Conservation (phyloP, 1,139 yeast species). For the Sugiyamaella castrensis region DNA sequence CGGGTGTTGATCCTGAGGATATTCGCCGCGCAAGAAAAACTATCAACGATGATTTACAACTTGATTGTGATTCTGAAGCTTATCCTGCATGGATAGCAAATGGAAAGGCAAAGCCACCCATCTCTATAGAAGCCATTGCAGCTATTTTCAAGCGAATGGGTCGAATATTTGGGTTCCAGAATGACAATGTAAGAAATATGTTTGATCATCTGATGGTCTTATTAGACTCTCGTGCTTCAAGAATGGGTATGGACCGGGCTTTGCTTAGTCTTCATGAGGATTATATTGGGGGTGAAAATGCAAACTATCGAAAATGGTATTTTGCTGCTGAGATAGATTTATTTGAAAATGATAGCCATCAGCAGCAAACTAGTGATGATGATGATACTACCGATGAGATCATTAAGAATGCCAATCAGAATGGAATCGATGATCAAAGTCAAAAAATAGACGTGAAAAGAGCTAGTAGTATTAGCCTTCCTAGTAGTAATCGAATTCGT, state of each 20-base stretch:
- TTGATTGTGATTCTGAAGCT: not conserved
- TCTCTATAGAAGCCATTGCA: conserved; percentile 52
- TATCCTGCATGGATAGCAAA: conserved; percentile 9
- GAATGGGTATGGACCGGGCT: conserved; percentile 71
- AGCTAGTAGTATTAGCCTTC: too few relatives aligned
- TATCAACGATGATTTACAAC: not conserved
- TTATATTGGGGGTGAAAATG: conserved; percentile 66
- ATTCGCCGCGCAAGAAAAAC: conserved; percentile 1
- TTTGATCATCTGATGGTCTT: conserved; percentile 74
- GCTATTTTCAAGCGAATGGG: conserved; percentile 61
- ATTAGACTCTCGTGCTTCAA: conserved; percentile 70
- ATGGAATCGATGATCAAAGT: conserved; percentile 24
- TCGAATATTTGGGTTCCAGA: conserved; percentile 68
- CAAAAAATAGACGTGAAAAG: too few relatives aligned
- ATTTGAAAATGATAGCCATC: not conserved
- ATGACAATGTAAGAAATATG: conserved; percentile 71
- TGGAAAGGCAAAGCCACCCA: conserved; percentile 35
- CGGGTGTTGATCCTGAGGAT: conserved; percentile 1
- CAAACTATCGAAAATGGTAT: conserved; percentile 70
- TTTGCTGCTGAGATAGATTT: conserved; percentile 63
- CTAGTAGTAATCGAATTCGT: too few relatives aligned
- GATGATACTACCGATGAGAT: conserved; percentile 9
- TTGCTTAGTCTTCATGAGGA: conserved; percentile 69
- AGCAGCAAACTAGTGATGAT: not conserved
- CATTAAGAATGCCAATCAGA: conserved; percentile 36